A percentile compares a stretch with the other conserved stretches of the same genome.
phyloP scores from a whole-genome alignment of 2,329 filamentous ascomycete species.

The Dactylellina parvicollis region DNA sequence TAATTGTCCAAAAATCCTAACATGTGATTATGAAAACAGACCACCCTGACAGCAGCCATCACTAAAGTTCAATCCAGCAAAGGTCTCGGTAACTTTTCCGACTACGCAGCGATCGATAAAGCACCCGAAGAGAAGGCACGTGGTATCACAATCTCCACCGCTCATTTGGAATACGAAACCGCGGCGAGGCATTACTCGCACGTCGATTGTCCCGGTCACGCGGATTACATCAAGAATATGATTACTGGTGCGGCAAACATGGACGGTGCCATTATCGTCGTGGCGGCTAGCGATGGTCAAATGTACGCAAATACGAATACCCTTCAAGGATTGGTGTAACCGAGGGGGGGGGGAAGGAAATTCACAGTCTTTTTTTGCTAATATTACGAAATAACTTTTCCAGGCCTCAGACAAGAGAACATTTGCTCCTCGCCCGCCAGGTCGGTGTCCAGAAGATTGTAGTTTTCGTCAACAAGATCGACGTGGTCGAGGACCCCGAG shows the following conservation, averaged over 20 bases:
- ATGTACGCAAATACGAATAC: slow-evolving; percentile 69
- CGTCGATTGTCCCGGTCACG: slow-evolving; percentile 99
- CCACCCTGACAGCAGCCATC: slow-evolving; percentile 96
- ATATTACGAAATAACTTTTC: slow-evolving; percentile 20
- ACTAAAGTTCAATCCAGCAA: slow-evolving; percentile 97
- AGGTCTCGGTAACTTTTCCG: slow-evolving; percentile 91
- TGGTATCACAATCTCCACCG: slow-evolving; percentile 98
- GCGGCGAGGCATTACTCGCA: slow-evolving; percentile 96
- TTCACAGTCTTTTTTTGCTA: slow-evolving; percentile 5
- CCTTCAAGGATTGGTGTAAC: neutral
- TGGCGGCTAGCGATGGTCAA: slow-evolving; percentile 97
- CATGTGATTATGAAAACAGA: slow-evolving; percentile 67
- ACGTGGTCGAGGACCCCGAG: slow-evolving; percentile 95
- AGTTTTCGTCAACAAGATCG: slow-evolving; percentile 99
- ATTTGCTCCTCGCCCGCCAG: slow-evolving; percentile 95
- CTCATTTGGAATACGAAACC: slow-evolving; percentile 98
- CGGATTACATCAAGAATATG: slow-evolving; percentile 99
- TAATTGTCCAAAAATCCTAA: neutral
- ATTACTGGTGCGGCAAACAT: slow-evolving; percentile 99
- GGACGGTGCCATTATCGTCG: slow-evolving; percentile 98
- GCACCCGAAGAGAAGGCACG: slow-evolving; percentile 99
- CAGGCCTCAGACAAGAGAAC: slow-evolving; percentile 94
- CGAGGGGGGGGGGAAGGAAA: neutral
- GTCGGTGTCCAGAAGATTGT: slow-evolving; percentile 98
- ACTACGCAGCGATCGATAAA: slow-evolving; percentile 98